These are phyloP conservation scores for Jacaranda copaia DNA, from an alignment of 257 asterid genomes.

Conservation along the genomic window DNA sequence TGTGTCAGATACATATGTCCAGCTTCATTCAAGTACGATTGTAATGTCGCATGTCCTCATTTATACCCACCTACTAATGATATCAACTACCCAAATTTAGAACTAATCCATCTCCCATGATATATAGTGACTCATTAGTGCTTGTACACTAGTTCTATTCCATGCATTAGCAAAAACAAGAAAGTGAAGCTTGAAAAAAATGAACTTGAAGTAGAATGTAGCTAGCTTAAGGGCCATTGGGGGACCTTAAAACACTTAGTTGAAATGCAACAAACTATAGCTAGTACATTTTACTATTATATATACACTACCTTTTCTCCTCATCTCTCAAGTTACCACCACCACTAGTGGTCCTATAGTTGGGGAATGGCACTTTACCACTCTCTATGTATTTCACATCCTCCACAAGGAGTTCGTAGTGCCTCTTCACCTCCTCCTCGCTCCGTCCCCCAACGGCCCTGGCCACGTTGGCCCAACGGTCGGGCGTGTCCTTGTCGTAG, in stretches of 20 bases:
- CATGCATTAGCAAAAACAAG: slow-evolving; percentile 10
- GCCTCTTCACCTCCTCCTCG: slow-evolving; percentile 69
- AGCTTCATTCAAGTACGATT: no score
- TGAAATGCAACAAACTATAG: no score
- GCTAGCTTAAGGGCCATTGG: no score
- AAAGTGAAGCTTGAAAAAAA: background rate
- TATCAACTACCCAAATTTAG: slow-evolving; percentile 3
- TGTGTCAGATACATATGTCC: no score
- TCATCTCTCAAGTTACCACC: slow-evolving; percentile 11
- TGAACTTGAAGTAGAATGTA: background rate
- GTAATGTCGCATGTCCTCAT: no score
- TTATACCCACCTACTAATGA: no score
- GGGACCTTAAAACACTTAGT: no score
- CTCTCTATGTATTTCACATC: slow-evolving; percentile 68
- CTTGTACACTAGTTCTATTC: no score
- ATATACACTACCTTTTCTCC: slow-evolving; percentile 26
- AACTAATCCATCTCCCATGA: background rate
- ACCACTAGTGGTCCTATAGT: slow-evolving; percentile 46
- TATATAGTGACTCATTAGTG: background rate
- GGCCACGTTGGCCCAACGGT: slow-evolving; percentile 87
- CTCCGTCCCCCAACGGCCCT: slow-evolving; percentile 74
- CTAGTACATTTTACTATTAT: background rate
- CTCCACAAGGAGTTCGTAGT: slow-evolving; percentile 64
- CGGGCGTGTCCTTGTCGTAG: slow-evolving; percentile 74
- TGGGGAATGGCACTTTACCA: slow-evolving; percentile 73